Evolutionary conservation across 257 asterid genomes (phyloP).

Genomic region (Primulina eburnea): DNA sequence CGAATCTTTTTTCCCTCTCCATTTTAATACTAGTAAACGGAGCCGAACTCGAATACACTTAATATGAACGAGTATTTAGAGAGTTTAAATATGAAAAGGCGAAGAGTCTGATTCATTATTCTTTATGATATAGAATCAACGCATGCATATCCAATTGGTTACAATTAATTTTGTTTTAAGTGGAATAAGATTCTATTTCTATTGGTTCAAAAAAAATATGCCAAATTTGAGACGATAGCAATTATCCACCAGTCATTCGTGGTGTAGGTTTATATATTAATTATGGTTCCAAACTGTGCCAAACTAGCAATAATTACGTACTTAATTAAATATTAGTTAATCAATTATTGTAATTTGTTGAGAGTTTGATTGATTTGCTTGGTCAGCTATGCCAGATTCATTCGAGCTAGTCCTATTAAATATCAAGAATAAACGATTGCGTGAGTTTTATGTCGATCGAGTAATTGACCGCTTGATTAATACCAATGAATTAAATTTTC

Average conservation of each 20-base stretch:
- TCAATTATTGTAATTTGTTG: background rate
- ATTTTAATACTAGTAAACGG: too few species aligned
- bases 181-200: constrained; percentile 45
- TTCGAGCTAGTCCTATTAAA: background rate
- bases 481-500: too few species aligned
- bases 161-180: background rate
- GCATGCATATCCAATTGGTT: background rate
- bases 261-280: constrained; percentile 1
- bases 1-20: too few species aligned
- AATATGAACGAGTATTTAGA: too few species aligned
- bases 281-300: constrained; percentile 6
- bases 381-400: background rate
- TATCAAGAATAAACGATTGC: background rate
- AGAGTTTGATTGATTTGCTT: background rate
- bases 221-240: constrained; percentile 38
- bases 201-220: constrained; percentile 36
- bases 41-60: too few species aligned
- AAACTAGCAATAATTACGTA: constrained; percentile 14
- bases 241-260: constrained; percentile 6
- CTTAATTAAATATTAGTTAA: background rate
- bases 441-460: too few species aligned
- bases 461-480: too few species aligned
- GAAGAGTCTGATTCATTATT: background rate
- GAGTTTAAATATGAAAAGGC: too few species aligned
- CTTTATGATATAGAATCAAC: background rate